phyloP scores from a whole-genome alignment of 148 eudicot species.

The Camellia granthamiana region DNA sequence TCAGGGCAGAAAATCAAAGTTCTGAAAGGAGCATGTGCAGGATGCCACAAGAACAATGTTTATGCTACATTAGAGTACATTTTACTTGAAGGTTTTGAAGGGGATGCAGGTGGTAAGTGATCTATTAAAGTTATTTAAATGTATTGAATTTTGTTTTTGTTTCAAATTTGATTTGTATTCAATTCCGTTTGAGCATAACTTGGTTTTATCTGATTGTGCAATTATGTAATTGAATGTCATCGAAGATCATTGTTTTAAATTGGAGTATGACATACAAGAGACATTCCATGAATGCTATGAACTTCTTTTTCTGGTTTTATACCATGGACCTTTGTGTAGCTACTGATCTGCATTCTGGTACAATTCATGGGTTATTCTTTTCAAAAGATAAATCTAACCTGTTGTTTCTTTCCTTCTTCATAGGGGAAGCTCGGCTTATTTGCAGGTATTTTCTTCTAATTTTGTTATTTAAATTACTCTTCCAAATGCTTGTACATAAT shows the following conservation, averaged over 20 bases:
- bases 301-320: not conserved
- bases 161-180: not conserved
- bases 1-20: slow-evolving; percentile 67
- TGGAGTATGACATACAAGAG: not conserved
- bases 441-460: slow-evolving; percentile 50
- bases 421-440: slow-evolving; percentile 69
- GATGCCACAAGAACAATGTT: slow-evolving; percentile 40
- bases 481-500: not conserved
- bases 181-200: not conserved
- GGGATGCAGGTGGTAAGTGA: slow-evolving; percentile 75
- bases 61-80: slow-evolving; percentile 65
- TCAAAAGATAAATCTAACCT: not conserved
- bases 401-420: slow-evolving; percentile 6
- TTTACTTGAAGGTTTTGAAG: slow-evolving; percentile 60
- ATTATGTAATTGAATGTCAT: not conserved
- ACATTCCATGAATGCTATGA: not conserved
- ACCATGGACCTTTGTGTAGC: not conserved
- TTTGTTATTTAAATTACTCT: not conserved
- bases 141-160: not conserved
- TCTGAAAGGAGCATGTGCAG: slow-evolving; percentile 68
- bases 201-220: slow-evolving; percentile 8
- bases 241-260: not conserved
- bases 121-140: not conserved
- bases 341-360: not conserved
- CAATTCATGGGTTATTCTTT: not conserved